Base-by-base conservation (phyloP, 768 basidiomycete genomes). In the Boletus rubescentipes region DNA sequence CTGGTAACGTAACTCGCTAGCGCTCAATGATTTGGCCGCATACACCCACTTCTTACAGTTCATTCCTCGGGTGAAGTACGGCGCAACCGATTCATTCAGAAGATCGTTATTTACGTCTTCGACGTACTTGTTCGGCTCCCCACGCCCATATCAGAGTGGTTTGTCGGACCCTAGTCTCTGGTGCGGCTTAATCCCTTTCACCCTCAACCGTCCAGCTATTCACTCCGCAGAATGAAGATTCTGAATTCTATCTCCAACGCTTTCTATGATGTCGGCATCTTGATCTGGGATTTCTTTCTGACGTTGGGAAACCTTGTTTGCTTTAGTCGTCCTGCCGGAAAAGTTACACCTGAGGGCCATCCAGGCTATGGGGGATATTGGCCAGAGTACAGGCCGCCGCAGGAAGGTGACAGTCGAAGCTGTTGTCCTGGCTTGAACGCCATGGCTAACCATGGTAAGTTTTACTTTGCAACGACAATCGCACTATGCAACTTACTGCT, bases 391-490 rank as follows among this genome's bases (percentile, higher is more conserved):
- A 70, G 78, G 9, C 67, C 84, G 0, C 80, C 87, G 14, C 70
- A 68, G 58, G 77, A 82, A 10, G 80, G 78, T 3, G 89, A 90
- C 58, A 87, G 87, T 62, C 75, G 89, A 11, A 79, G 79, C 59
- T 80, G 83, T 5, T 91, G 89, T 58, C 89, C 88, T 6, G 86
- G 79, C 12, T 68, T 91, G 57, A 91, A 91, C 60, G 83, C 86
- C 0, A 73, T 92, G 80, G 87, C 89, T 4, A 91, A 91, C 64
- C 89, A 91, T 58, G 89, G 89, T 88, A 46, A n/a, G 68, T 15
- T 38, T n/a, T 77, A 78, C 47, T 79, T 72, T 64, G 74, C 76
- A 2, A 83, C 83, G 40, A 49, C 32, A 18, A 23, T 26, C 11
- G 1, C 8, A 10, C 9, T 5, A 39, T 42, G 10, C 9, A 8